These are phyloP conservation scores for Cyclotella kingstonii DNA, from an alignment of 108 stramenopile species.

Conservation along the genomic window DNA sequence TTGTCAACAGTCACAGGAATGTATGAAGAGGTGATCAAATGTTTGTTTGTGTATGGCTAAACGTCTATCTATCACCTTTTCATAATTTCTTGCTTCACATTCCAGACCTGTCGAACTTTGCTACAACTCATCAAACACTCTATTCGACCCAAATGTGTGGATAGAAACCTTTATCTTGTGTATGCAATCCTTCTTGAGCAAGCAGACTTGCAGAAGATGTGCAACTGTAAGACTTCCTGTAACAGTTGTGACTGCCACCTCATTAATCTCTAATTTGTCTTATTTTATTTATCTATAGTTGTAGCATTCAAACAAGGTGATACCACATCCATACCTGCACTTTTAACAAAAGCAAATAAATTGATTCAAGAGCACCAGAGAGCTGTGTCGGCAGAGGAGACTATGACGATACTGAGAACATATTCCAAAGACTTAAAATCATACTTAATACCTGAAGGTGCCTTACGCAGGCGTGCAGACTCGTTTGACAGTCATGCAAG, in stretches of 20 bases:
- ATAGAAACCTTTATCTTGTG: constrained; percentile 71
- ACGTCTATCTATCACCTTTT: too few relatives aligned
- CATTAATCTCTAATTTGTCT: neutral
- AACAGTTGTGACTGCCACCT: neutral
- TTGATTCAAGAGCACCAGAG: constrained; percentile 52
- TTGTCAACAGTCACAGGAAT: constrained; percentile 52
- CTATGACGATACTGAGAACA: constrained; percentile 47
- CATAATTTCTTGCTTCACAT: neutral
- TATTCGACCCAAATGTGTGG: constrained; percentile 54
- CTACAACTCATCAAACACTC: constrained; percentile 62
- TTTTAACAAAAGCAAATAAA: constrained; percentile 40
- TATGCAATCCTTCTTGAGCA: constrained; percentile 76
- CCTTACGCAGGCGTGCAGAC: constrained; percentile 5
- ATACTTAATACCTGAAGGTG: neutral
- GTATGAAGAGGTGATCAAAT: constrained; percentile 64
- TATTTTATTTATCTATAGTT: neutral
- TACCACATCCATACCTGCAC: constrained; percentile 25
- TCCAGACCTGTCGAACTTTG: constrained; percentile 50
- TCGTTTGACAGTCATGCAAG: constrained; percentile 36
- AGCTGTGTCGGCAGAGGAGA: constrained; percentile 55
- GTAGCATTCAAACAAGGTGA: constrained; percentile 39
- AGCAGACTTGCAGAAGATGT: constrained; percentile 53
- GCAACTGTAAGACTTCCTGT: constrained; percentile 34
- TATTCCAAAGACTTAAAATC: constrained; percentile 38
- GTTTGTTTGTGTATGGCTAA: neutral